These are phyloP conservation scores for Macroventuria anomochaeta DNA, from an alignment of 2,329 filamentous ascomycete genomes.

Conservation along the genomic window DNA sequence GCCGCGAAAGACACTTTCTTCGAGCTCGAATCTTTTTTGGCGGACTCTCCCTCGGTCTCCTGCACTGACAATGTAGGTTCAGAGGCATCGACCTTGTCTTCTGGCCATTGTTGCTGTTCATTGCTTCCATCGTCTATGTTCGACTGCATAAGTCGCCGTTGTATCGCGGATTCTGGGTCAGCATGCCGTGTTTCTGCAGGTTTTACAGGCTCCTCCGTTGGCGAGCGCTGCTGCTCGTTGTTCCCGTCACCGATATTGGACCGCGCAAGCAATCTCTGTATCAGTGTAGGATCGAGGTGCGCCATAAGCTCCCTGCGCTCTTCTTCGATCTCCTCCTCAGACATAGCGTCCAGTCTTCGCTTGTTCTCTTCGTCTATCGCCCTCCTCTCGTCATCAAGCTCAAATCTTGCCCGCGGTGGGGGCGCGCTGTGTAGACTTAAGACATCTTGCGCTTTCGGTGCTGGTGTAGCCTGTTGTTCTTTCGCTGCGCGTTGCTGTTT, in stretches of 20 bases:
- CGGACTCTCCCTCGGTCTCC: background rate
- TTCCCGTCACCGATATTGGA: conserved; percentile 75
- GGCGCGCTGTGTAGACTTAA: conserved; percentile 16
- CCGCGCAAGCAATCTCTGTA: conserved; percentile 77
- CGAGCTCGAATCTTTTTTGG: conserved; percentile 8
- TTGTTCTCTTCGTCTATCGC: conserved; percentile 85
- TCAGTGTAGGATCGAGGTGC: conserved; percentile 74
- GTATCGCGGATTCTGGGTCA: background rate
- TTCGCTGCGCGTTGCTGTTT: conserved; percentile 67
- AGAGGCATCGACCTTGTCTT: conserved; percentile 4
- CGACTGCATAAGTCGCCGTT: conserved; percentile 1
- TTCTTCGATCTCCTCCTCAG: conserved; percentile 77
- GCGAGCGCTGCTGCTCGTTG: conserved; percentile 49
- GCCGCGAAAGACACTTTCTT: conserved; percentile 48
- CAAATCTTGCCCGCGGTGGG: conserved; percentile 23
- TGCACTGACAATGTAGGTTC: background rate
- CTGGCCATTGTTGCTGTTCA: conserved; percentile 19
- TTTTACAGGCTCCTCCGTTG: conserved; percentile 5
- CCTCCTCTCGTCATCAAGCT: conserved; percentile 65
- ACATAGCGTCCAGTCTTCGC: conserved; percentile 77
- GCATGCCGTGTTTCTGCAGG: conserved; percentile 18
- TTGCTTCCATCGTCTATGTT: conserved; percentile 14
- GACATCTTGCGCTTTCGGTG: conserved; percentile 23
- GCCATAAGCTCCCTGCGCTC: conserved; percentile 81
- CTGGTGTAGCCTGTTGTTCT: conserved; percentile 24